Conservation (phyloP, 495 filamentous ascomycete genomes). For the Jackrogersella minutella region DNA sequence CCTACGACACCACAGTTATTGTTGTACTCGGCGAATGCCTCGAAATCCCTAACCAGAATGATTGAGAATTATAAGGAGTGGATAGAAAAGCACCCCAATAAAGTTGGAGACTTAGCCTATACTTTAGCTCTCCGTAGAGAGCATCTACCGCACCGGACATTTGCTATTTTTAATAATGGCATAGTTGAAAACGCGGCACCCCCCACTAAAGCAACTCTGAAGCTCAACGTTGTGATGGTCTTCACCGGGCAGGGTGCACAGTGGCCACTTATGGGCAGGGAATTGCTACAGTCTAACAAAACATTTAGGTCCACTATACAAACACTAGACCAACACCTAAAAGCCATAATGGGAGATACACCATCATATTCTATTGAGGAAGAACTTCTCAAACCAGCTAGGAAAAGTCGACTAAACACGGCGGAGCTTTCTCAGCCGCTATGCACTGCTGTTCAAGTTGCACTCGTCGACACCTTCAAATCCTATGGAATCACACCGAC, state of each 20-base stretch:
- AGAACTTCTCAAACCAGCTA: constrained; percentile 22
- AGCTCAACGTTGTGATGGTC: constrained; percentile 29
- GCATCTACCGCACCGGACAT: constrained; percentile 35
- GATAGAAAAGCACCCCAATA: constrained; percentile 13
- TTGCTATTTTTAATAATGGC: constrained; percentile 23
- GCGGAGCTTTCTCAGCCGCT: constrained; percentile 50
- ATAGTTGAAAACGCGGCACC: constrained; percentile 12
- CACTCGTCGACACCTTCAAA: constrained; percentile 58
- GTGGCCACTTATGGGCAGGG: constrained; percentile 43
- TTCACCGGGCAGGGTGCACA: constrained; percentile 45
- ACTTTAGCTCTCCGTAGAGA: constrained; percentile 31
- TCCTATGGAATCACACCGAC: constrained; percentile 54
- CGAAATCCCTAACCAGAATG: constrained; percentile 21
- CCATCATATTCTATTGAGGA: constrained; percentile 21
- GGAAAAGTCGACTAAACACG: constrained; percentile 37
- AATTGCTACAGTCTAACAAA: constrained; percentile 31
- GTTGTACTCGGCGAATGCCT: constrained; percentile 23
- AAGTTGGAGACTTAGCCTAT: constrained; percentile 33
- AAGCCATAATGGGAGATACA: background rate
- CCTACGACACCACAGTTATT: constrained; percentile 20
- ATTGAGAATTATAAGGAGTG: constrained; percentile 19
- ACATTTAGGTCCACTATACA: constrained; percentile 16
- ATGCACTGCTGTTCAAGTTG: constrained; percentile 57
- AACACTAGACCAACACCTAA: constrained; percentile 18
- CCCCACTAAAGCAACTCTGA: background rate